Evolutionary conservation across 2,329 filamentous ascomycete genomes (phyloP), one percentile per base, ranked within the genome.

Genomic region (Knufia petricola): DNA sequence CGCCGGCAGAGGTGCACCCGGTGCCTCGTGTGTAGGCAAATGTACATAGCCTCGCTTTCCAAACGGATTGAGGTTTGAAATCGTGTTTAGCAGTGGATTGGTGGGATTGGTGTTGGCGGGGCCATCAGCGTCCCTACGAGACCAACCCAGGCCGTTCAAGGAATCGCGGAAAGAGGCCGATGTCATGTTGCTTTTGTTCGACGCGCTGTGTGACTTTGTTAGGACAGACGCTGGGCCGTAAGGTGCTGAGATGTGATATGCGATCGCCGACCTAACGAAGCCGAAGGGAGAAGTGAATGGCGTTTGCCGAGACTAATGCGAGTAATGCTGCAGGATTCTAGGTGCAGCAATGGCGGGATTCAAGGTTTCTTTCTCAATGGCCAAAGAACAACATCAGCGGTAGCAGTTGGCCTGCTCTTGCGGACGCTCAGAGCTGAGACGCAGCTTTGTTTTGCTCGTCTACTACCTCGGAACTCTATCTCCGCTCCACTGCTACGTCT

Each of bases 61-160:
- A 66, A 96, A 96, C 0, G 90, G 90, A 67, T 95, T 96, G 59
- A 89, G 68, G 50, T 82, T 87, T 64, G 87, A 82, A 59, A 98
- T 75, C 55, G 82, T 87, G 48, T 86, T 85, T 52, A 95, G 67
- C 48, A 96, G 73, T 23, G 87, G 84, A 54, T 79, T 82, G 61
- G 81, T 78, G 59, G 81, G 78, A 55, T 62, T 68, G 40, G 68
- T 92, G 67, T 79, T 85, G 60, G 84, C 82, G 55, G 87, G 81
- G 48, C 84, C 72, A 61, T 94, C 85, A 56, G 79, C 67, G 50
- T 88, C 84, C 62, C 90, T 81, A 59, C 90, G 84, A 62, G 87
- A 87, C 92, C 92, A 96, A 53, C 92, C 92, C 61, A 96, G 70
- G 51, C 87, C 92, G 74, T 87, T 94, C 75, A 96, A 88, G 19